phyloP scores from a whole-genome alignment of 352 stramenopile species.

The Globisporangium camurandrum region DNA sequence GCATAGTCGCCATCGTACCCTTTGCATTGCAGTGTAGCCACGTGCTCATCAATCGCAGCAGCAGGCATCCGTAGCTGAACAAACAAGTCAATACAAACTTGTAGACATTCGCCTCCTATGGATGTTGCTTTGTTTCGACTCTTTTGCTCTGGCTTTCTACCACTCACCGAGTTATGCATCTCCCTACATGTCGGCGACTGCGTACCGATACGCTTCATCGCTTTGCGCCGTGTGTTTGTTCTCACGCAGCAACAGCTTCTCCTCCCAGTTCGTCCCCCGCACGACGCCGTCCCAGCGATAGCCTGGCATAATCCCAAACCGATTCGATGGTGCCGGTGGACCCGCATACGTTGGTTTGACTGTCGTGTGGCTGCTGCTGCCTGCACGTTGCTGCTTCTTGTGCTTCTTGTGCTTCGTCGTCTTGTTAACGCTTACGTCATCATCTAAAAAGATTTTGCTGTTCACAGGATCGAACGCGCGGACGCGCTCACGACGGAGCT shows the following conservation, averaged over 20 bases:
- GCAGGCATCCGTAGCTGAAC: too few species aligned
- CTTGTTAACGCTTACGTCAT: slow-evolving; percentile 27
- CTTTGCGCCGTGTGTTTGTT: slow-evolving; percentile 50
- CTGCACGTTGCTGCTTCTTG: too few species aligned
- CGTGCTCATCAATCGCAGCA: too few species aligned
- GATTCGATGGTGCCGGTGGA: slow-evolving; percentile 65
- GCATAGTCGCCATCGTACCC: too few species aligned
- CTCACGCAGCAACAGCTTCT: slow-evolving; percentile 85
- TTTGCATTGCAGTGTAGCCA: too few species aligned
- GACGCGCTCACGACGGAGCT: slow-evolving; percentile 42
- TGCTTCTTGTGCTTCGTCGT: slow-evolving; percentile 36
- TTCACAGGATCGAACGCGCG: slow-evolving; percentile 75
- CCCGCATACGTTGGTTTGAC: slow-evolving; percentile 61
- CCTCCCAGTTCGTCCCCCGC: slow-evolving; percentile 94
- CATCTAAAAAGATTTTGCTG: slow-evolving; percentile 68
- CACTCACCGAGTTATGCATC: neutral
- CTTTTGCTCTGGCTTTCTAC: too few species aligned
- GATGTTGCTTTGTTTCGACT: too few species aligned
- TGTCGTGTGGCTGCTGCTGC: slow-evolving; percentile 13
- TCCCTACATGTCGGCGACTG: slow-evolving; percentile 75
- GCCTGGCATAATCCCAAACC: slow-evolving; percentile 90
- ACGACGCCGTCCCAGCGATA: slow-evolving; percentile 99
- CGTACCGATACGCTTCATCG: slow-evolving; percentile 77
- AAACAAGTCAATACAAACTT: too few species aligned
- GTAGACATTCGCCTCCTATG: too few species aligned